A percentile compares a stretch with the other conserved stretches of the same genome.
These are phyloP conservation scores for Populus trichocarpa DNA, from an alignment of 441 rosid species.

Conservation along the genomic window DNA sequence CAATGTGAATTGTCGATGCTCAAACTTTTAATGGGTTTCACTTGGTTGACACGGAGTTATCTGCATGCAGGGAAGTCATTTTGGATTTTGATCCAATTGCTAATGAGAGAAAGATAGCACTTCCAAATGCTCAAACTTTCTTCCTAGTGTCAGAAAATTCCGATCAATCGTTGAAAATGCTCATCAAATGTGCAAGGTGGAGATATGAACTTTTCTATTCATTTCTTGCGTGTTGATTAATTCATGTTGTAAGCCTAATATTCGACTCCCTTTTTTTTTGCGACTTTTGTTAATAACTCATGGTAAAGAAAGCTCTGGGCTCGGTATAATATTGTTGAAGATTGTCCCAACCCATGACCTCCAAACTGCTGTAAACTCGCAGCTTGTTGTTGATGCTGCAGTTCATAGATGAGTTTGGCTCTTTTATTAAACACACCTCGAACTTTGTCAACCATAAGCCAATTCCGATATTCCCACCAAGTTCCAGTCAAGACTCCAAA, in stretches of 20 bases:
- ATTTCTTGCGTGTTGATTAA: neutral
- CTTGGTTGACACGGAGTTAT: neutral
- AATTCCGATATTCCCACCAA: conserved; percentile 63
- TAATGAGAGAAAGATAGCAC: conserved; percentile 54
- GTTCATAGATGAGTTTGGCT: conserved; percentile 68
- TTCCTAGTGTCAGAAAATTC: conserved; percentile 53
- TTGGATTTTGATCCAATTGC: conserved; percentile 52
- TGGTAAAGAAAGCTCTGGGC: neutral
- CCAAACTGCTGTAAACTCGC: conserved; percentile 2
- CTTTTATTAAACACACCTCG: conserved; percentile 68
- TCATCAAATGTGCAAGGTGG: conserved; percentile 56
- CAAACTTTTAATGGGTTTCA: conserved; percentile 2
- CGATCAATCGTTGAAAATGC: conserved; percentile 66
- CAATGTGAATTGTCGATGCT: conserved; percentile 6
- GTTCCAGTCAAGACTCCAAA: conserved; percentile 69
- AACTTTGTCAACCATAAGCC: conserved; percentile 63
- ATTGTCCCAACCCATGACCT: neutral
- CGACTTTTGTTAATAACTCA: neutral
- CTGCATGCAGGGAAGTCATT: conserved; percentile 55
- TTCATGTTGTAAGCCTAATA: neutral
- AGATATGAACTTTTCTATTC: neutral
- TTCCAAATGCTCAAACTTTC: conserved; percentile 19
- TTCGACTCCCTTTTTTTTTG: neutral
- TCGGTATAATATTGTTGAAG: neutral
- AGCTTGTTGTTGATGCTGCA: conserved; percentile 30